phyloP scores from a whole-genome alignment of 1,284 basidiomycete species.

The Trametes pubescens region DNA sequence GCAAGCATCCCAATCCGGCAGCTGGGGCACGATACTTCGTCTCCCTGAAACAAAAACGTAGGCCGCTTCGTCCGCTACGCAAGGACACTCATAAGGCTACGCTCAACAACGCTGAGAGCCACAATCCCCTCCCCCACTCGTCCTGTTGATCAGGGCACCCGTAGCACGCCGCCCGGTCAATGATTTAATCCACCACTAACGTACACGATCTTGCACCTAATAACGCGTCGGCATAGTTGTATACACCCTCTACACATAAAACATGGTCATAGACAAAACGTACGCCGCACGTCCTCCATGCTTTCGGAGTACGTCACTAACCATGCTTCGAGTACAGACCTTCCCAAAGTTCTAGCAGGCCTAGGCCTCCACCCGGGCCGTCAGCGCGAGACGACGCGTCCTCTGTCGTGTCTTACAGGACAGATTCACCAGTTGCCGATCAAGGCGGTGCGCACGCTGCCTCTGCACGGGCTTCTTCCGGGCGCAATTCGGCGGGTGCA shows the following conservation, averaged over 20 bases:
- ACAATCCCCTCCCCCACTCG: background rate
- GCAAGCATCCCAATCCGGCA: conserved; percentile 20
- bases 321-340: background rate
- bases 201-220: background rate
- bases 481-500: background rate
- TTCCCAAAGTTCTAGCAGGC: background rate
- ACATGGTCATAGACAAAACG: background rate
- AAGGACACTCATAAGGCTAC: background rate
- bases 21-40: conserved; percentile 8
- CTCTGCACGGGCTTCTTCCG: background rate
- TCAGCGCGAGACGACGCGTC: background rate
- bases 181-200: background rate
- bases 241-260: too few relatives aligned
- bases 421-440: background rate
- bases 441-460: background rate
- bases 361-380: background rate
- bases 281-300: background rate
- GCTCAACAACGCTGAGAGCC: background rate
- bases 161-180: background rate
- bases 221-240: background rate
- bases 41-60: conserved; percentile 1
- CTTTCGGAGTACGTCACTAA: background rate
- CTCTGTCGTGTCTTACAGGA: background rate
- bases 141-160: conserved; percentile 15
- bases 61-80: background rate